Evolutionary conservation across 768 basidiomycete species (phyloP), one percentile per base, ranked within the genome.

Genomic region (Agaricus subrufescens): DNA sequence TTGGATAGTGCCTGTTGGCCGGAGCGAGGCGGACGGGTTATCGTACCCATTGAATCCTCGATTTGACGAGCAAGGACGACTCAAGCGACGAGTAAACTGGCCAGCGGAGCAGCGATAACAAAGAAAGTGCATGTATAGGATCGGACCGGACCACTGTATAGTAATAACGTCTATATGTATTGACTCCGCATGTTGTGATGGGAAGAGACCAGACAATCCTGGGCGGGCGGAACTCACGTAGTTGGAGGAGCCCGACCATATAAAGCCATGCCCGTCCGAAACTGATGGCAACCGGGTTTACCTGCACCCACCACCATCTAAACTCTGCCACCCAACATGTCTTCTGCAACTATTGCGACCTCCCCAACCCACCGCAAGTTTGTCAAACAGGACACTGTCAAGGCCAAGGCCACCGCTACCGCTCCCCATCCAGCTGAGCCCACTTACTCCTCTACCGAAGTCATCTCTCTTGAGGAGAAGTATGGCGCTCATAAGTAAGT

Each of bases 401-500:
- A 60, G 60, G 47, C 51, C 15, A 58, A 58, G 26, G 45, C 60
- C 8, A 45, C 52, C 9, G 51, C 56, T 3, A 53, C 48, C 2
- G 55, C 55, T 15, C 26, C 55, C 10, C 52, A 53, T n/a, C 52
- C 30, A 19, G 8, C 55, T 15, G 55, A 56, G 38, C 47, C 19
- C 4, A 26, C 43, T 12, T 50, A 38, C 44, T 50, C 55, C 31
- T 56, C 55, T 15, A 50, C 23, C 55, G 48, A 88, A 40, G 79
- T 94, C 45, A 90, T 98, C 61, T 75, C 76, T 45, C 77, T 94
- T 61, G 94, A 98, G 69, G 82, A 92, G 62, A 79, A 88, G 65
- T 79, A 87, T 64, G 86, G 87, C 30, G 92, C 92, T 52, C 92
- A 94, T 79, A 94, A 94, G 93, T 94, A 71, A 80, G 88, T 80